Percentiles rank a stretch among this genome's conserved stretches.
Evolutionary conservation across 257 asterid species (phyloP).

Genomic region (Nicotiana sylvestris): DNA sequence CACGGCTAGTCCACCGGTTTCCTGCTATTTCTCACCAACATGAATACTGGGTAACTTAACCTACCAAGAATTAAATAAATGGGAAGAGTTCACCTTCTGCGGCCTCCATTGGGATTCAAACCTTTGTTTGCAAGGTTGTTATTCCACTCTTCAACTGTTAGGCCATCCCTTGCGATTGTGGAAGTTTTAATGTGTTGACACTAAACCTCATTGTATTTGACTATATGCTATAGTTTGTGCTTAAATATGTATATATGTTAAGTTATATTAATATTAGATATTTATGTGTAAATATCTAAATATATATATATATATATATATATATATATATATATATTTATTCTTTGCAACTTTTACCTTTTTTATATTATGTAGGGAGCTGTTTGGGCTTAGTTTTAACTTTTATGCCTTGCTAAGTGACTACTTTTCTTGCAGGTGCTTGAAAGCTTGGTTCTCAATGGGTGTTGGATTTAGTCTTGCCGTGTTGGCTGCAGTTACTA

Average conservation of each 20-base stretch:
- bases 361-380: not conserved
- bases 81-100: not conserved
- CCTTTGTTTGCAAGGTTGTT: not conserved
- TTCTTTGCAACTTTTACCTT: not conserved
- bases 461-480: conserved; percentile 77
- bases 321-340: not conserved
- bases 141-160: not conserved
- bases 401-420: not conserved
- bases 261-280: too few species aligned
- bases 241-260: too few species aligned
- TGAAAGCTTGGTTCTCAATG: conserved; percentile 69
- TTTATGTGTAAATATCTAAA: too few species aligned
- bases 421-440: conserved; percentile 33
- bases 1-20: not conserved
- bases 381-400: not conserved
- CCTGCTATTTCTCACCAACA: not conserved
- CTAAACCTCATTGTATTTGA: not conserved
- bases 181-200: not conserved
- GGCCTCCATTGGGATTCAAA: not conserved
- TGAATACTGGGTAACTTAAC: not conserved
- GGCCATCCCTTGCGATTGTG: not conserved
- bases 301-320: too few species aligned
- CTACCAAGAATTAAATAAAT: not conserved
- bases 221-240: not conserved
- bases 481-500: conserved; percentile 49